Evolutionary conservation across 768 basidiomycete genomes (phyloP).

Genomic region (Suillus paluster): DNA sequence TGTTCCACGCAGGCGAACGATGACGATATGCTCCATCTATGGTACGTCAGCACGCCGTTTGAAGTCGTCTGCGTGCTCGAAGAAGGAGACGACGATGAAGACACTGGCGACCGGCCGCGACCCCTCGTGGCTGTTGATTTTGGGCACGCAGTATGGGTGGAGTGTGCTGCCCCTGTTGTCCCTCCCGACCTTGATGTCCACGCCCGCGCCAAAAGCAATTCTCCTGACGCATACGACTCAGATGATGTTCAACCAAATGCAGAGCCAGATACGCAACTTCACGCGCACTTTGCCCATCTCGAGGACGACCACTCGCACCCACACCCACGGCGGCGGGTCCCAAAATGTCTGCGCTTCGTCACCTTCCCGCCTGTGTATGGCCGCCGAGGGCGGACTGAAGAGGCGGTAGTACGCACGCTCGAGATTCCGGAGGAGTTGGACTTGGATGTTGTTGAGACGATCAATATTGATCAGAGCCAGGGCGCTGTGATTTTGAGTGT

Average conservation of each 20-base stretch:
- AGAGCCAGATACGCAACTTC: background rate
- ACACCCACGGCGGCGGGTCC: constrained; percentile 31
- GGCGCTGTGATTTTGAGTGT: constrained; percentile 74
- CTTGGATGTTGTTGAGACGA: constrained; percentile 68
- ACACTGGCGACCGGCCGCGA: constrained; percentile 52
- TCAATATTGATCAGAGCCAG: constrained; percentile 79
- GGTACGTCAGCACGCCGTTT: constrained; percentile 74
- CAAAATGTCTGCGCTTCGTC: constrained; percentile 68
- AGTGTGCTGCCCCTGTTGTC: constrained; percentile 42
- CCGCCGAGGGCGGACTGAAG: constrained; percentile 32
- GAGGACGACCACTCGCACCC: constrained; percentile 7
- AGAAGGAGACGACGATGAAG: constrained; percentile 33
- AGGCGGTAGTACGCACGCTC: constrained; percentile 59
- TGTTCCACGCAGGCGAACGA: constrained; percentile 33
- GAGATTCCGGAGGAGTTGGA: constrained; percentile 69
- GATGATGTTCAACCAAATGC: background rate
- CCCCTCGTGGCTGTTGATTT: constrained; percentile 86
- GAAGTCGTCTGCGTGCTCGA: constrained; percentile 73
- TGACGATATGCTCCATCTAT: constrained; percentile 66
- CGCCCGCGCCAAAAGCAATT: background rate
- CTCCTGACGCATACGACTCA: background rate
- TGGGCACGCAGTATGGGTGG: constrained; percentile 86
- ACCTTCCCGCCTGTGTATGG: constrained; percentile 61
- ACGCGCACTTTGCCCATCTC: constrained; percentile 1
- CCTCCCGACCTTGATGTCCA: background rate